Percentiles rank a stretch among this genome's conserved stretches.
Evolutionary conservation across 2,329 filamentous ascomycete genomes (phyloP).

Genomic region (Colletotrichum navitas): DNA sequence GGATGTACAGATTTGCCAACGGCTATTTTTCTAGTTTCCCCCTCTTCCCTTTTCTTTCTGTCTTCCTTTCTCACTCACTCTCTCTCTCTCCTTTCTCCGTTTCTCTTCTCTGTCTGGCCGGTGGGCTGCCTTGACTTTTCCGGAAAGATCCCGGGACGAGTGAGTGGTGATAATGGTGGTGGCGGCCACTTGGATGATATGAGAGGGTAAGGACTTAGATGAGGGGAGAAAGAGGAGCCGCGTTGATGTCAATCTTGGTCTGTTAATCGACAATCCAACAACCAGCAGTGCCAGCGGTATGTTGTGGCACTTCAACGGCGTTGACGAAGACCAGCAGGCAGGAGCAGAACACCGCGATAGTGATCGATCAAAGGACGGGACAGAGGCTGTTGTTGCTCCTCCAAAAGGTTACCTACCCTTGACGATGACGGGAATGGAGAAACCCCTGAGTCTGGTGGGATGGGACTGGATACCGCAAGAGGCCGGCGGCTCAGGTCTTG

Average conservation of each 20-base stretch:
- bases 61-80: not conserved
- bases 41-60: not conserved
- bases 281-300: not conserved
- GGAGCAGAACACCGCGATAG: not conserved
- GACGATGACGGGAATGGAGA: conserved; percentile 1
- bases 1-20: not conserved
- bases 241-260: conserved; percentile 16
- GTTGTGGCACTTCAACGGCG: conserved; percentile 20
- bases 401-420: conserved; percentile 10
- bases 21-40: not conserved
- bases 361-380: not conserved
- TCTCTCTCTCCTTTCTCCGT: not conserved
- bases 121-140: conserved; percentile 1
- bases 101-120: not conserved
- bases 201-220: not conserved
- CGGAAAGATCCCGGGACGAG: not conserved
- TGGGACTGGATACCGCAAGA: conserved; percentile 11
- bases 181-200: conserved; percentile 12
- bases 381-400: not conserved
- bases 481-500: not conserved
- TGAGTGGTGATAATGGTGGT: not conserved
- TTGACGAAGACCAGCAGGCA: not conserved
- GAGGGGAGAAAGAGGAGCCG: conserved; percentile 20
- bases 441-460: not conserved
- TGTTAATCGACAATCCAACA: conserved; percentile 1